A percentile compares a stretch with the other conserved stretches of the same genome.
Conservation (phyloP, 78 protist genomes). For the slime mould (Dictyostelium discoideum) region dicty_2.7 NC_007088.5:3940501-3941000, state of each 20-base stretch:
- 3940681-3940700: too few relatives aligned
- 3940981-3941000: not conserved
- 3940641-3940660: not conserved
- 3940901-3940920: too few relatives aligned
- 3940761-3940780: not conserved
- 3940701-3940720: too few relatives aligned
- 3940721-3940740: too few relatives aligned
- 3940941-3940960: not conserved
- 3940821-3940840: too few relatives aligned
- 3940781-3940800: too few relatives aligned
- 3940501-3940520: slow-evolving; percentile 82
- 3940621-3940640: not conserved
- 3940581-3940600: too few relatives aligned
- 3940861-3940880: not conserved
- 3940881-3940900: too few relatives aligned
- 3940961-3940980: not conserved
- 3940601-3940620: not conserved
- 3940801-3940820: too few relatives aligned
- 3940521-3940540: not conserved
- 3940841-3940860: not conserved
- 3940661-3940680: not conserved
- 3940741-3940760: not conserved
- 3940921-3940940: too few relatives aligned
- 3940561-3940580: too few relatives aligned
- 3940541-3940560: too few relatives aligned